Conservation (phyloP, 2,329 filamentous ascomycete genomes). For the Cadophora malorum region DNA sequence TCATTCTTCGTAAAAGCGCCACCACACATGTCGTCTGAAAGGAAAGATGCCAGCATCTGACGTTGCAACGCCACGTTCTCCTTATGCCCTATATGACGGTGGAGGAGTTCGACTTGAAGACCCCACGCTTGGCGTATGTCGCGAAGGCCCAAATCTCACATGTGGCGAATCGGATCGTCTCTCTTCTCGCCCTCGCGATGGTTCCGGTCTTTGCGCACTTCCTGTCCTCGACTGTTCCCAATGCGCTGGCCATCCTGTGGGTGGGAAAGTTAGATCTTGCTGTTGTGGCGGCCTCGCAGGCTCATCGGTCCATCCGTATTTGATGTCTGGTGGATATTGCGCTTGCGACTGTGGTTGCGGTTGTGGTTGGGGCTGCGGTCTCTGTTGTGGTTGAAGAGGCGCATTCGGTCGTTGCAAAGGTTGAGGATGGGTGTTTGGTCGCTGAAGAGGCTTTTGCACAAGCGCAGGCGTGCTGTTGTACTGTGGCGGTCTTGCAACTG, state of each 20-base stretch:
- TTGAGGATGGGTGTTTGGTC: conserved; percentile 7
- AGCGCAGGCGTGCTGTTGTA: conserved; percentile 22
- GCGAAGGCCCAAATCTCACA: conserved; percentile 74
- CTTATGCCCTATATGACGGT: conserved; percentile 31
- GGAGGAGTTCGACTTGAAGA: conserved; percentile 30
- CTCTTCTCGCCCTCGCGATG: conserved; percentile 28
- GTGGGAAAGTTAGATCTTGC: conserved; percentile 30
- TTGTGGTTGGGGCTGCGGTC: conserved; percentile 8
- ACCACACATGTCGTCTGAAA: neutral
- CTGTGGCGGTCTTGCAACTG: conserved; percentile 24
- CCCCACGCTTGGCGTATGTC: conserved; percentile 54
- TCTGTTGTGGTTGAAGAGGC: conserved; percentile 2
- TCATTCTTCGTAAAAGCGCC: too few relatives aligned
- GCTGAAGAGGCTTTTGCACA: conserved; percentile 8
- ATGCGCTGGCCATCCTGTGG: conserved; percentile 38
- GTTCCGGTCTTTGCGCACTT: conserved; percentile 16
- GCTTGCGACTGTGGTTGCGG: conserved; percentile 22
- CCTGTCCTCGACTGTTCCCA: conserved; percentile 36
- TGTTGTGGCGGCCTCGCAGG: conserved; percentile 22
- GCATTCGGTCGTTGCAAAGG: conserved; percentile 18
- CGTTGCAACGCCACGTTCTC: neutral
- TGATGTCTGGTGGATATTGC: conserved; percentile 34
- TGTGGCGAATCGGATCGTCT: conserved; percentile 68
- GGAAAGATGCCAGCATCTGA: conserved; percentile 29
- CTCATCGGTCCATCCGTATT: conserved; percentile 39